A percentile compares a stretch with the other conserved stretches of the same genome.
These are phyloP conservation scores for Barnettozyma wickerhamii DNA, from an alignment of 805 yeast species.

Conservation along the genomic window DNA sequence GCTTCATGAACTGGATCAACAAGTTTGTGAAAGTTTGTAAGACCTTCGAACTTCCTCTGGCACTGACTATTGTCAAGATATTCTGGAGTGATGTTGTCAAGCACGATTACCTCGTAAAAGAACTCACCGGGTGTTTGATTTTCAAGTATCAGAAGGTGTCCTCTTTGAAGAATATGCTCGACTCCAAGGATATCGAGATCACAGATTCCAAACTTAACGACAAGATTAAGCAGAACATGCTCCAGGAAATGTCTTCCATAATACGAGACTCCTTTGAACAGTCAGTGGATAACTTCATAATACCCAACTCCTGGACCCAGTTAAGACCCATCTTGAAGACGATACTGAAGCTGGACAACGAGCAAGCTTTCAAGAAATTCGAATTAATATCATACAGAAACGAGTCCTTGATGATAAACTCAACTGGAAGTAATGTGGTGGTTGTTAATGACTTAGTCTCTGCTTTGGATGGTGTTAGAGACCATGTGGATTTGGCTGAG, in stretches of 20 bases:
- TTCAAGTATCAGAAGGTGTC: conserved; percentile 39
- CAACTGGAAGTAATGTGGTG: conserved; percentile 21
- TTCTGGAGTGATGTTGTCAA: conserved; percentile 69
- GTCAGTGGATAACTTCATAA: conserved; percentile 51
- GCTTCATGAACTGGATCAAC: conserved; percentile 61
- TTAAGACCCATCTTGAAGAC: conserved; percentile 46
- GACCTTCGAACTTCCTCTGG: conserved; percentile 39
- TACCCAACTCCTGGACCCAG: conserved; percentile 59
- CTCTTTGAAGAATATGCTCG: conserved; percentile 29
- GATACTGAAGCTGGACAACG: conserved; percentile 31
- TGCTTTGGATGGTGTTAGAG: conserved; percentile 32
- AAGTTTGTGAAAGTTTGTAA: conserved; percentile 42
- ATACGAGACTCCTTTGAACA: conserved; percentile 30
- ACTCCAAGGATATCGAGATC: conserved; percentile 31
- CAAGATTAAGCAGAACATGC: conserved; percentile 26
- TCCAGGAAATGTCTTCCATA: conserved; percentile 24
- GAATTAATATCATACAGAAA: conserved; percentile 62
- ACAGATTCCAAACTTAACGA: conserved; percentile 33
- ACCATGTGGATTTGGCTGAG: conserved; percentile 29
- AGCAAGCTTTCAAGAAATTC: conserved; percentile 41
- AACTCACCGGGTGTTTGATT: conserved; percentile 57
- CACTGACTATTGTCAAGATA: conserved; percentile 50
- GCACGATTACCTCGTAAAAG: conserved; percentile 56
- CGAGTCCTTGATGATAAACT: conserved; percentile 62
- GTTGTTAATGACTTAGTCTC: conserved; percentile 26